phyloP scores from a whole-genome alignment of 345 rosid genomes.

The Rhizophora mangle region DNA sequence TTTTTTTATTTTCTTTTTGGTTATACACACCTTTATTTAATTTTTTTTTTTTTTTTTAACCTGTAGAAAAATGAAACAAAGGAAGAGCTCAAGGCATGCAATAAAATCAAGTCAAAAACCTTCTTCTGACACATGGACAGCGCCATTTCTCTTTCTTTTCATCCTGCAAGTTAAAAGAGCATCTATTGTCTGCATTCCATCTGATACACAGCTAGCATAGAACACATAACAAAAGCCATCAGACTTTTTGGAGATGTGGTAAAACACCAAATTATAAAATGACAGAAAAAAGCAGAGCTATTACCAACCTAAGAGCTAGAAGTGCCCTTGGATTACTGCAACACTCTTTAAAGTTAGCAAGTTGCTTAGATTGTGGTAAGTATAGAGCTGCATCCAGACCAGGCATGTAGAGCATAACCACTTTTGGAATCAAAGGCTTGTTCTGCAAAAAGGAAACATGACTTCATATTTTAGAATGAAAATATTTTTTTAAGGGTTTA shows the following conservation, averaged over 20 bases:
- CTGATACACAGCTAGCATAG: conserved; percentile 73
- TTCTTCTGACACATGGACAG: conserved; percentile 37
- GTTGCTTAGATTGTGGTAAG: conserved; percentile 63
- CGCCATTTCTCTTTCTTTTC: conserved; percentile 59
- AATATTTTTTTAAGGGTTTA: not conserved
- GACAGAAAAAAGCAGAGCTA: conserved; percentile 18
- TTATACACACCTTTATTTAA: conserved; percentile 2
- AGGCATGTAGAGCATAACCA: conserved; percentile 85
- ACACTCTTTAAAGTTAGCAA: conserved; percentile 58
- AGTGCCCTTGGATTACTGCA: conserved; percentile 76
- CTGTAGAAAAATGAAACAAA: conserved; percentile 8
- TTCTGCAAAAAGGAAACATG: conserved; percentile 53
- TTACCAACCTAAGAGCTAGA: conserved; percentile 75
- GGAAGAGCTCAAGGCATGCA: not conserved
- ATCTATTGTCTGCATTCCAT: conserved; percentile 75
- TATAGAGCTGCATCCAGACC: conserved; percentile 88
- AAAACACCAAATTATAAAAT: not conserved
- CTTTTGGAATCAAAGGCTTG: conserved; percentile 86
- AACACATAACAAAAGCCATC: conserved; percentile 27
- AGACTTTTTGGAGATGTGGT: not conserved
- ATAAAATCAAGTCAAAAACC: conserved; percentile 37
- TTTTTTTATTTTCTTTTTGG: conserved; percentile 6
- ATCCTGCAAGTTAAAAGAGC: conserved; percentile 73
- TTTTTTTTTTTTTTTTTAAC: not conserved
- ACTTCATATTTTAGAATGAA: conserved; percentile 3